These are phyloP conservation scores for Sarocladium kiliense DNA, from an alignment of 2,329 filamentous ascomycete genomes.

Conservation along the genomic window DNA sequence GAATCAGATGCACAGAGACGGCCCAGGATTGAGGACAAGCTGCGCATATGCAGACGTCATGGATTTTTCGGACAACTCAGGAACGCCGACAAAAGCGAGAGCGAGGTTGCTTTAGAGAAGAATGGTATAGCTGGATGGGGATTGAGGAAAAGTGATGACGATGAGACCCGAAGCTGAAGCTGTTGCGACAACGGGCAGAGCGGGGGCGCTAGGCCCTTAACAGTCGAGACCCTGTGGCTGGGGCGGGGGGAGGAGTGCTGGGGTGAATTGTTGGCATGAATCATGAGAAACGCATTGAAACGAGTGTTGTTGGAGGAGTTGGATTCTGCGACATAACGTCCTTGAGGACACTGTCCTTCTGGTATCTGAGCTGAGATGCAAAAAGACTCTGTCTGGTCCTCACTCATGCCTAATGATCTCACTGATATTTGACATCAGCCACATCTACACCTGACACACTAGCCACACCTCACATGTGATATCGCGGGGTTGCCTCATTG, in stretches of 20 bases:
- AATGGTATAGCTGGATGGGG: background rate
- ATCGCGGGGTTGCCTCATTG: slow-evolving; percentile 1
- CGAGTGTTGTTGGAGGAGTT: background rate
- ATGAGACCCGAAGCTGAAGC: slow-evolving; percentile 4
- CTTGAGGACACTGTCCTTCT: no score
- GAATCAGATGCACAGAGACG: background rate
- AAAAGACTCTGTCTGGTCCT: background rate
- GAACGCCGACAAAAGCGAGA: slow-evolving; percentile 4
- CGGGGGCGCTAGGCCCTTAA: background rate
- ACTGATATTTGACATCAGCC: background rate
- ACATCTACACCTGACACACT: background rate
- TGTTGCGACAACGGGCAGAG: background rate
- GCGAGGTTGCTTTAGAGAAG: background rate
- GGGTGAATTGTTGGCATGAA: background rate
- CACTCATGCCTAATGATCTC: background rate
- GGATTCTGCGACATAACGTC: background rate
- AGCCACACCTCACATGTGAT: slow-evolving; percentile 7
- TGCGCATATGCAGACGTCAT: slow-evolving; percentile 7
- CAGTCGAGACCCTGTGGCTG: slow-evolving; percentile 5
- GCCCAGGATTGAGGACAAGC: background rate
- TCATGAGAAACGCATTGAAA: background rate
- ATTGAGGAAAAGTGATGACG: slow-evolving; percentile 7
- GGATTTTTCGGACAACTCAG: slow-evolving; percentile 6
- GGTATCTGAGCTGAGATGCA: no score
- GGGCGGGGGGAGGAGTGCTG: background rate